Percentiles rank a stretch among this genome's conserved stretches.
Conservation (phyloP, 106 monocot species). For the Triglochin maritima region DNA sequence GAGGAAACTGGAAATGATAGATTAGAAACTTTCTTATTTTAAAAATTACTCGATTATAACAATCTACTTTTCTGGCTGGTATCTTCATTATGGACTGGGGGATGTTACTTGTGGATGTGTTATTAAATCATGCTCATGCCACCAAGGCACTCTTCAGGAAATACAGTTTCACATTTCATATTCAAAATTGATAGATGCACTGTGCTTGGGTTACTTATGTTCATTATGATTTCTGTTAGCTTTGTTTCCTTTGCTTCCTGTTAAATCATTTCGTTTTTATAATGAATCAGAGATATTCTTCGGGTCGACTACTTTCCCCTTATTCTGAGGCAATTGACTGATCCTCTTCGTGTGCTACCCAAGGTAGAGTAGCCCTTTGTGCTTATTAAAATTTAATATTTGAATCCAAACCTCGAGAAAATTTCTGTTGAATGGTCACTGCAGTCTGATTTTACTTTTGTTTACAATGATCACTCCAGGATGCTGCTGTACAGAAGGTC, state of each 20-base stretch:
- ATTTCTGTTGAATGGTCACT: not conserved
- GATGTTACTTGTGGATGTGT: too few species aligned
- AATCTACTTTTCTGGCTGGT: too few species aligned
- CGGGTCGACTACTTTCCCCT: constrained; percentile 67
- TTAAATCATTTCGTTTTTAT: not conserved
- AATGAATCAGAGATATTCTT: constrained; percentile 38
- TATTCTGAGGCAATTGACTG: constrained; percentile 62
- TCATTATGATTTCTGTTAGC: not conserved
- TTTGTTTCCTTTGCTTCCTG: not conserved
- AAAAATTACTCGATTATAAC: too few species aligned
- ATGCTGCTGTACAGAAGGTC: constrained; percentile 78
- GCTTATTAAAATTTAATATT: not conserved
- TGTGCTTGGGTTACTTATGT: too few species aligned
- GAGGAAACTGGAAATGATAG: too few species aligned
- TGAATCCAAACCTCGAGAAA: not conserved
- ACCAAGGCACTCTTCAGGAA: too few species aligned
- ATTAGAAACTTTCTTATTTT: too few species aligned
- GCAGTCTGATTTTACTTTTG: constrained; percentile 1
- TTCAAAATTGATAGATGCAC: too few species aligned
- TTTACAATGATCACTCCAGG: constrained; percentile 27
- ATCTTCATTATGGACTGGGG: too few species aligned
- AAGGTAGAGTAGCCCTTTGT: constrained; percentile 33
- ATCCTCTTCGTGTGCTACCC: constrained; percentile 49
- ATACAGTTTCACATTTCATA: too few species aligned
- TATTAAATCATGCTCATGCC: too few species aligned